Percentiles rank a stretch among this genome's conserved stretches.
These are phyloP conservation scores for Zopfia rhizophila DNA, from an alignment of 2,329 filamentous ascomycete species.

Conservation along the genomic window DNA sequence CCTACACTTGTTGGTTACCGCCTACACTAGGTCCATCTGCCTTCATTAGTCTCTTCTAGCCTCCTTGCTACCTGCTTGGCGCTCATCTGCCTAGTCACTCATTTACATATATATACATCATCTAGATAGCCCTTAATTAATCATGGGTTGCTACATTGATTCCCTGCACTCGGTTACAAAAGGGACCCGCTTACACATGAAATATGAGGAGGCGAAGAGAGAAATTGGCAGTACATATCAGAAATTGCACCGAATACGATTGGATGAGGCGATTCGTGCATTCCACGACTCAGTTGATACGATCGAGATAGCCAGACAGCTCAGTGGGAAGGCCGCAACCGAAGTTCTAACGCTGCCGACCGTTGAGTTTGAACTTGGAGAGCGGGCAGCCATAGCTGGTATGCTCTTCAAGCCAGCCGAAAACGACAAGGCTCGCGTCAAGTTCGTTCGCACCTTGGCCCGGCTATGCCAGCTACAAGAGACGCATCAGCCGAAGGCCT, in stretches of 20 bases:
- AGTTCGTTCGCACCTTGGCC: constrained; percentile 25
- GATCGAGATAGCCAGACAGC: constrained; percentile 31
- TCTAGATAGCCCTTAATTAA: too few relatives aligned
- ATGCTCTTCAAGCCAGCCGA: constrained; percentile 31
- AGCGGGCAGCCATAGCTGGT: constrained; percentile 23
- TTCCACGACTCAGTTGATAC: constrained; percentile 27
- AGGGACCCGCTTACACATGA: constrained; percentile 17
- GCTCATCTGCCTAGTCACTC: too few relatives aligned
- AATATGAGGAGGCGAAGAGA: constrained; percentile 23
- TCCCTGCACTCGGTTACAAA: too few relatives aligned
- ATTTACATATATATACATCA: too few relatives aligned
- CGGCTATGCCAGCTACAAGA: constrained; percentile 25
- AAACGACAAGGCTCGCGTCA: constrained; percentile 21
- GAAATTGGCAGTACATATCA: constrained; percentile 25
- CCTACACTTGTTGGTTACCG: too few relatives aligned
- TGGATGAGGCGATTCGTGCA: constrained; percentile 18
- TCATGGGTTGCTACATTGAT: too few relatives aligned
- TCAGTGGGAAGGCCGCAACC: constrained; percentile 20
- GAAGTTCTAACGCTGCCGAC: constrained; percentile 27
- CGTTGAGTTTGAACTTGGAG: constrained; percentile 26
- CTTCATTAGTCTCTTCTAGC: too few relatives aligned
- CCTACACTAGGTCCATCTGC: too few relatives aligned
- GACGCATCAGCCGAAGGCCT: constrained; percentile 20
- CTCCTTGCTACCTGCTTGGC: too few relatives aligned
- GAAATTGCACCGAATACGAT: constrained; percentile 19